These are phyloP conservation scores for Pythium aristosporum DNA, from an alignment of 352 stramenopile species.

Conservation along the genomic window DNA sequence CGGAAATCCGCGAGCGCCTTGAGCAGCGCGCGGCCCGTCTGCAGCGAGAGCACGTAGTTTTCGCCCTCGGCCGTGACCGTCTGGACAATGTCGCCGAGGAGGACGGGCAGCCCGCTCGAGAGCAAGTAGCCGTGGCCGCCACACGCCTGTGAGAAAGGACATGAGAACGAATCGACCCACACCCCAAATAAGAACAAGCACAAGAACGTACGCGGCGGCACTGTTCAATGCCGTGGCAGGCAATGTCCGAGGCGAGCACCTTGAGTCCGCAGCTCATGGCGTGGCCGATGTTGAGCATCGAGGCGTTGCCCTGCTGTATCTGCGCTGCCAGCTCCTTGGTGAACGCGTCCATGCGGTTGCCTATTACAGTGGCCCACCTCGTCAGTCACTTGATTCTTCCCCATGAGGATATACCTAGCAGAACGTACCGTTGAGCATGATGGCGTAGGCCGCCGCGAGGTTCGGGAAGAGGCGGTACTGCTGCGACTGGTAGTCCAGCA, in stretches of 20 bases:
- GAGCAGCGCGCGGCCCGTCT: slow-evolving; percentile 30
- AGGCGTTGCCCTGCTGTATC: slow-evolving; percentile 39
- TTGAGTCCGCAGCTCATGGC: slow-evolving; percentile 68
- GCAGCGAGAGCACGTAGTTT: slow-evolving; percentile 94
- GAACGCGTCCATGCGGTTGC: slow-evolving; percentile 54
- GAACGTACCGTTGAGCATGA: slow-evolving; percentile 44
- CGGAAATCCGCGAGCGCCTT: slow-evolving; percentile 48
- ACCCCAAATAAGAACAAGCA: neutral
- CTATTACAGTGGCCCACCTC: slow-evolving; percentile 1
- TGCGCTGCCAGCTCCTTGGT: slow-evolving; percentile 38
- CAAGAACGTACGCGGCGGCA: slow-evolving; percentile 32
- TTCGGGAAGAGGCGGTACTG: slow-evolving; percentile 94
- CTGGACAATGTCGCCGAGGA: slow-evolving; percentile 91
- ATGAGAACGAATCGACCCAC: neutral
- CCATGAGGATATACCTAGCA: too few relatives aligned
- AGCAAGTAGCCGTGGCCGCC: slow-evolving; percentile 94
- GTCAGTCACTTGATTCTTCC: neutral
- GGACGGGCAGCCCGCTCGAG: slow-evolving; percentile 62
- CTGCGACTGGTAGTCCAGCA: slow-evolving; percentile 95
- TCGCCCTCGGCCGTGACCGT: slow-evolving; percentile 95
- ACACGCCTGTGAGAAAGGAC: slow-evolving; percentile 39
- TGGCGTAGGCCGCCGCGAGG: slow-evolving; percentile 91
- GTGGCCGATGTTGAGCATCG: slow-evolving; percentile 46
- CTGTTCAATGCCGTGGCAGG: slow-evolving; percentile 47
- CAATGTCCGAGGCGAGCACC: slow-evolving; percentile 50